Evolutionary conservation across 1,284 basidiomycete species (phyloP), one percentile per base, ranked within the genome.

Genomic region (Moesziomyces aphidis): DNA sequence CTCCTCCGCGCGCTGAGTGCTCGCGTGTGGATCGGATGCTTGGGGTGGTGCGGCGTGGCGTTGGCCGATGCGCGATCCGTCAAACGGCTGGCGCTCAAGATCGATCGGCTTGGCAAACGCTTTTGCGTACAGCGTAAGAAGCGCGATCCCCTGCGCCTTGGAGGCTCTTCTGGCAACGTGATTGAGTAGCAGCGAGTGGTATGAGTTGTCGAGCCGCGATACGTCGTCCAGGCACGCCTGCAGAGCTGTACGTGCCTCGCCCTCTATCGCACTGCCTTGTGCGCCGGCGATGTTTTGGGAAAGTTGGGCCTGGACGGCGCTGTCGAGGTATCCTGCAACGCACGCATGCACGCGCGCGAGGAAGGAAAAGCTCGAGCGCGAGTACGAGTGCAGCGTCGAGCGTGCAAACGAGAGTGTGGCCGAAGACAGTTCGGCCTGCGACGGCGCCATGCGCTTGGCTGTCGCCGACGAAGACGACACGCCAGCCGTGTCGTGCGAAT

Each of bases 101-200:
- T 66, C 45, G 61, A 77, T 57, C 5, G 75, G 64, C 22, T 49
- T 49, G 2, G 75, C 60, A 47, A 77, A 75, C 6, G 73, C 73
- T 47, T 75, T 75, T 13, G 91, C 88, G 85, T 92, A 95, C 5
- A 99, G 88, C 0, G 94, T 93, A 34, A 99, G 89, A 43, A 98
- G 89, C 1, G 96, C 97, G 8, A 94, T 91, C 0, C 97, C 96
- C 85, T 99, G 97, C 3, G 95, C 89, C 68, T 89, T 91, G 21
- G 93, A 95, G 21, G 96, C 94, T 19, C 97, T 88, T 31, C 92
- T 87, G 3, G 93, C 89, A 65, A 97, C 91, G 82, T 96, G 93
- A 79, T 95, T 97, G 48, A 97, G 89, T 1, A 92, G 91, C 88
- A 93, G 92, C 10, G 89, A 85, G 55, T 98, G 93, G 85, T 95